These are phyloP conservation scores for Apostasia ramifera DNA, from an alignment of 106 monocot species.

Conservation along the genomic window DNA sequence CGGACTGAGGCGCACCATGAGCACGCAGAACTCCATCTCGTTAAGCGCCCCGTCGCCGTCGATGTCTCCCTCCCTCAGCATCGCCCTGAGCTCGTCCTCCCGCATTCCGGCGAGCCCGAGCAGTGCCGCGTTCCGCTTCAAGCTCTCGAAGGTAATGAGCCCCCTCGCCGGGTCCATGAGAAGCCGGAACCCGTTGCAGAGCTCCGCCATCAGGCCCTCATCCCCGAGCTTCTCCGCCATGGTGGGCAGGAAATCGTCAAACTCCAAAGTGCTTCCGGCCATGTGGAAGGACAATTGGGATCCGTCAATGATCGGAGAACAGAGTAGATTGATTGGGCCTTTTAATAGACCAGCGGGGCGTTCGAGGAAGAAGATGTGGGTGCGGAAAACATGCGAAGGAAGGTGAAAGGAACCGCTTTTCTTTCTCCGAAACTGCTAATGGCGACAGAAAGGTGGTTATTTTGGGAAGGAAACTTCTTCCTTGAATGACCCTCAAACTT, in stretches of 20 bases:
- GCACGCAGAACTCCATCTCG: conserved; percentile 30
- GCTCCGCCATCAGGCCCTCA: conserved; percentile 20
- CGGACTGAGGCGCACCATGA: conserved; percentile 29
- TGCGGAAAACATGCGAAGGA: not conserved
- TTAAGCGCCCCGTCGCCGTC: conserved; percentile 20
- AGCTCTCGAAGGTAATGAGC: conserved; percentile 20
- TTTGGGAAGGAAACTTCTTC: not conserved
- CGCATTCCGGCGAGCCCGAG: conserved; percentile 13
- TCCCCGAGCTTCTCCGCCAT: conserved; percentile 12
- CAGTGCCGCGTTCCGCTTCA: conserved; percentile 11
- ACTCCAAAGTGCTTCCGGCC: conserved; percentile 5
- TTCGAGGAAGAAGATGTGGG: conserved; percentile 3
- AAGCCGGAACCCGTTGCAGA: conserved; percentile 19
- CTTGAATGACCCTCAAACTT: too few relatives aligned
- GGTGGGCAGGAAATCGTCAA: conserved; percentile 12
- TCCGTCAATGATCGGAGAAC: not conserved
- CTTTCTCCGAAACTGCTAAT: conserved; percentile 4
- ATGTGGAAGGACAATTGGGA: not conserved
- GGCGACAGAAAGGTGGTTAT: not conserved
- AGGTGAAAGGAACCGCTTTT: not conserved
- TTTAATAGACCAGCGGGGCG: conserved; percentile 5
- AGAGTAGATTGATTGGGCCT: not conserved
- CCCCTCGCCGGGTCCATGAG: conserved; percentile 22
- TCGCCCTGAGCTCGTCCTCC: conserved; percentile 18
- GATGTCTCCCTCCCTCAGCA: conserved; percentile 19